These are phyloP conservation scores for Fusarium sp. DNA, from an alignment of 2,329 filamentous ascomycete genomes.

Conservation along the genomic window DNA sequence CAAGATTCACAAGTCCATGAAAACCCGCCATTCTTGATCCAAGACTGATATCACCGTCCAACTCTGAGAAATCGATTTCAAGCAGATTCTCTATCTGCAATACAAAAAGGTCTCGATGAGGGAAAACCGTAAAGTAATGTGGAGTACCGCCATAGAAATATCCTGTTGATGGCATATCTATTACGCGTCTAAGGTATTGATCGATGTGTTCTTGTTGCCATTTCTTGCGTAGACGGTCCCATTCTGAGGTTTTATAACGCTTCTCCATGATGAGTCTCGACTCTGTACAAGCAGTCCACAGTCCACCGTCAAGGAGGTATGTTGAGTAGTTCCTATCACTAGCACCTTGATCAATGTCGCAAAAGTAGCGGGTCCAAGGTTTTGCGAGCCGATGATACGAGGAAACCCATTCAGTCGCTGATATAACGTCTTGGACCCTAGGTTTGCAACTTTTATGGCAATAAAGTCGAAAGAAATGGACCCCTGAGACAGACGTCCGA, in stretches of 20 bases:
- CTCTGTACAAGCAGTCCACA: constrained; percentile 16
- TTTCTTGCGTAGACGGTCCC: background rate
- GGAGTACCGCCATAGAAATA: constrained; percentile 3
- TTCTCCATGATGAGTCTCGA: constrained; percentile 10
- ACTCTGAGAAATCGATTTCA: background rate
- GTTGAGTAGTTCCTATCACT: background rate
- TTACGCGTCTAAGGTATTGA: no score
- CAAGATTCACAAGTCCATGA: background rate
- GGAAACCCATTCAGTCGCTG: no score
- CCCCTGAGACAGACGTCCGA: background rate
- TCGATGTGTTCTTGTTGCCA: no score
- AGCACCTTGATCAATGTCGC: background rate
- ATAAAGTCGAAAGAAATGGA: constrained; percentile 7
- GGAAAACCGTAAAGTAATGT: constrained; percentile 10
- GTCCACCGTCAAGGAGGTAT: constrained; percentile 3
- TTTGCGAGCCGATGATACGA: background rate
- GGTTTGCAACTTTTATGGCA: background rate
- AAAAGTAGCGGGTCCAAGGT: background rate
- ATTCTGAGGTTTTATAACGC: background rate
- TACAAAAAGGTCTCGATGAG: constrained; percentile 8
- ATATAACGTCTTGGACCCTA: background rate
- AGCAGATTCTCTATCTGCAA: background rate
- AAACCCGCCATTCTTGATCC: background rate
- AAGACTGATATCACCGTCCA: background rate
- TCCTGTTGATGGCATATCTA: background rate